phyloP scores from a whole-genome alignment of 2,329 filamentous ascomycete genomes.

The Fusarium dlaminii region DNA sequence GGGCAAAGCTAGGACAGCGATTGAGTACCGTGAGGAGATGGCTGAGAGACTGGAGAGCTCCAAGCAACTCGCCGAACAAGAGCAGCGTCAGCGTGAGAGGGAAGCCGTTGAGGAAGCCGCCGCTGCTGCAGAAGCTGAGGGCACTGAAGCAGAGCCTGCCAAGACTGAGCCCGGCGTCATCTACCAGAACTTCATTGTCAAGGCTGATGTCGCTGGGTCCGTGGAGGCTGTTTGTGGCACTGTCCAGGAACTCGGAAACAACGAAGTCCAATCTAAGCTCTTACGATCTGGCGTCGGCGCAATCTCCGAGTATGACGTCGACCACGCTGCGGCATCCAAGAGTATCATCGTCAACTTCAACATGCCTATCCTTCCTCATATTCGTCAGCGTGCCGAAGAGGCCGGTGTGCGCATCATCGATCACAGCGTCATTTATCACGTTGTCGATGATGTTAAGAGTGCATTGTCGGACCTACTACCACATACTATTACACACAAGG shows the following conservation, averaged over 20 bases:
- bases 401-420: conserved; percentile 82
- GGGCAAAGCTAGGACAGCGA: conserved; percentile 78
- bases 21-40: conserved; percentile 79
- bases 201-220: conserved; percentile 92
- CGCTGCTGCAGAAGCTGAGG: conserved; percentile 48
- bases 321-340: conserved; percentile 81
- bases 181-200: conserved; percentile 83
- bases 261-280: conserved; percentile 81
- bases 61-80: conserved; percentile 80
- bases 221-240: conserved; percentile 88
- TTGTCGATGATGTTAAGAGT: conserved; percentile 76
- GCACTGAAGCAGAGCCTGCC: conserved; percentile 52
- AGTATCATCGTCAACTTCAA: conserved; percentile 91
- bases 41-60: conserved; percentile 78
- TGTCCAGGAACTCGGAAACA: conserved; percentile 81
- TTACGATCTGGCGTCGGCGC: conserved; percentile 81
- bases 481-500: conserved; percentile 71
- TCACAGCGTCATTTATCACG: conserved; percentile 85
- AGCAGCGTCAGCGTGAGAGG: conserved; percentile 68
- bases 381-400: conserved; percentile 74
- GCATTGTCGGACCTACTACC: conserved; percentile 76
- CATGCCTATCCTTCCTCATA: conserved; percentile 70
- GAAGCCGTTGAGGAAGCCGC: conserved; percentile 52
- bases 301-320: conserved; percentile 86
- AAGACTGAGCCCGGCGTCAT: conserved; percentile 55